Evolutionary conservation across 31 red algal genomes (phyloP), one percentile per base, ranked within the genome.

Genomic region (Odonthalia washingtoniensis): DNA sequence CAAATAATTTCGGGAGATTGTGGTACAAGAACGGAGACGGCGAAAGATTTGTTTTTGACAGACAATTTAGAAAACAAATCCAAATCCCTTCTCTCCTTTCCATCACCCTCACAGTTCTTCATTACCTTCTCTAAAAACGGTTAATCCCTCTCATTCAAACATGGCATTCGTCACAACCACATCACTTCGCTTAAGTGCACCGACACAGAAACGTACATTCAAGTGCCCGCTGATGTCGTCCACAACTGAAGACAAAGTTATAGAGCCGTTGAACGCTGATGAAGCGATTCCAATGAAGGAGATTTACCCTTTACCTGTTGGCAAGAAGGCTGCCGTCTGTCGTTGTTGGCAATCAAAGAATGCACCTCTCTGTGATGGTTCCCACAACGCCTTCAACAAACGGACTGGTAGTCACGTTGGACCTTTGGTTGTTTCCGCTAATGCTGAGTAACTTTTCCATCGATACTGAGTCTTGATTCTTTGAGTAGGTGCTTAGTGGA

Each of bases 271-370:
- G 4, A 91, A 91, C 70, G 70, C 16, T 1, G 88, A 91, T 36
- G 24, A 83, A 33, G 80, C 88, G 24, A 45, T 61, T 18, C 26
- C 41, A n/a, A 87, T 84, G 91, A 75, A 77, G 69, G 91, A 84
- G 70, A 82, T 77, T 21, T 87, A 88, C 61, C 17, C 75, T 37
- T 30, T 76, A 2, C 40, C 31, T 33, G 82, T 61, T 16, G 88
- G 83, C 14, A 75, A 87, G 45, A 83, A 72, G 38, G 82, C 89
- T 2, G 74, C 88, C 9, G 65, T 90, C 5, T 95, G 93, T 52
- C 93, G 93, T 3, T 95, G 93, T 78, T 95, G 93, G 93, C 82
- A 91, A 60, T 88, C 83, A 52, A 91, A 91, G 72, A 83, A 87
- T 49, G 84, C 84, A 63, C 93, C 93, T 28, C 21, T 66, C 68